phyloP scores from a whole-genome alignment of 495 filamentous ascomycete species.

The Talaromyces trachyspermus region DNA sequence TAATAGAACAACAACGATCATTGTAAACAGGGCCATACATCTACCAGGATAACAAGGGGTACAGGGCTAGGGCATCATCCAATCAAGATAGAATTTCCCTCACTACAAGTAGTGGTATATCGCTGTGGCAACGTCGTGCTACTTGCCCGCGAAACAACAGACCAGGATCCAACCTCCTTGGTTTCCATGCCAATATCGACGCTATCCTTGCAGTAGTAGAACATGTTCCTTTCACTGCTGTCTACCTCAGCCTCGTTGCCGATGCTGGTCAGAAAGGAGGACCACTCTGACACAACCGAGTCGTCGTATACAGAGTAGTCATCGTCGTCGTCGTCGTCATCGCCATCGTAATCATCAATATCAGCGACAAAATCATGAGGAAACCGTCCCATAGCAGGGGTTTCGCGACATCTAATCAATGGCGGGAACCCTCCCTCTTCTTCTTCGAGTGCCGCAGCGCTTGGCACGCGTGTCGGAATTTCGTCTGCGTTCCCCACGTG shows the following conservation, averaged over 20 bases:
- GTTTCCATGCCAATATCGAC: neutral
- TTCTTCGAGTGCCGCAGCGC: neutral
- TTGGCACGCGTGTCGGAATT: conserved; percentile 4
- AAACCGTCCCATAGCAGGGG: conserved; percentile 5
- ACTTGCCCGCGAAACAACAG: neutral
- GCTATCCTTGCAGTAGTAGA: neutral
- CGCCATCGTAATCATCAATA: neutral
- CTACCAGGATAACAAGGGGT: neutral
- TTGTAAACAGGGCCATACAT: too few species aligned
- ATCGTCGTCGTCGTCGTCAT: neutral
- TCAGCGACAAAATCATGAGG: neutral
- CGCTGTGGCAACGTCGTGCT: neutral
- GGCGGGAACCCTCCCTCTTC: too few species aligned
- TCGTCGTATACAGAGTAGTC: neutral
- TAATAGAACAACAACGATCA: too few species aligned
- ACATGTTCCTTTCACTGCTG: too few species aligned
- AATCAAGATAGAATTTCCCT: neutral
- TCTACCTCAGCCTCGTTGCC: too few species aligned
- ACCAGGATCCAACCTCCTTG: conserved; percentile 1
- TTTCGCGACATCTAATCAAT: conserved; percentile 3
- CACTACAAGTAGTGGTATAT: conserved; percentile 14
- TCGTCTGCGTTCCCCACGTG: conserved; percentile 3
- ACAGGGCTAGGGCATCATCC: neutral
- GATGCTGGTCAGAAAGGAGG: too few species aligned
- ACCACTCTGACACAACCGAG: neutral